Conservation (phyloP, 2,329 filamentous ascomycete species). For the Phyllosticta citriasiana region DNA sequence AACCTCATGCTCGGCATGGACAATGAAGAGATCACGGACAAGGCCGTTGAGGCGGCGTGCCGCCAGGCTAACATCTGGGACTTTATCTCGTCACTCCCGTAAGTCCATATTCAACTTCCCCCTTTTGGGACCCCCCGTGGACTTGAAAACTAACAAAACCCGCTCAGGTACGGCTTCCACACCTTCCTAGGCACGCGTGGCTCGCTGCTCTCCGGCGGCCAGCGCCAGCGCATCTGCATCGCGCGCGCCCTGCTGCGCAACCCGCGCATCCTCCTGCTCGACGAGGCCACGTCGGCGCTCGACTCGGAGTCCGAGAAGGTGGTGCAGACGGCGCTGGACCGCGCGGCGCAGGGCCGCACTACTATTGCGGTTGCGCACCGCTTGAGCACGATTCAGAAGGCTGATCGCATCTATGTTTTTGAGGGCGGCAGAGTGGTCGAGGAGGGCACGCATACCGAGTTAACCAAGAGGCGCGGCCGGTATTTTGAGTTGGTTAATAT, state of each 20-base stretch:
- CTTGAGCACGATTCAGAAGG: constrained; percentile 80
- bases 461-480: neutral
- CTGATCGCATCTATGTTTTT: constrained; percentile 86
- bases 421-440: constrained; percentile 76
- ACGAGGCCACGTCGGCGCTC: constrained; percentile 11
- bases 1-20: constrained; percentile 65
- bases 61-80: constrained; percentile 48
- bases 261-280: constrained; percentile 59
- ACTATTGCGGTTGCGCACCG: constrained; percentile 87
- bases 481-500: constrained; percentile 10
- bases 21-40: constrained; percentile 55
- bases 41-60: constrained; percentile 63
- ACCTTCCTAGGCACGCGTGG: constrained; percentile 24
- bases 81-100: constrained; percentile 22
- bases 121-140: too few species aligned
- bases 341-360: constrained; percentile 70
- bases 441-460: constrained; percentile 55
- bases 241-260: constrained; percentile 80
- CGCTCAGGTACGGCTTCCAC: constrained; percentile 49
- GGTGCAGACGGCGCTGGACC: constrained; percentile 67
- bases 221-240: constrained; percentile 88
- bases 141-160: constrained; percentile 33
- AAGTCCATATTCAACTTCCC: constrained; percentile 39
- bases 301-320: constrained; percentile 48
- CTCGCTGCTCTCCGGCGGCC: constrained; percentile 64